Evolutionary conservation across 805 yeast species (phyloP).

Genomic region (Groenewaldozyma salmanticensis): DNA sequence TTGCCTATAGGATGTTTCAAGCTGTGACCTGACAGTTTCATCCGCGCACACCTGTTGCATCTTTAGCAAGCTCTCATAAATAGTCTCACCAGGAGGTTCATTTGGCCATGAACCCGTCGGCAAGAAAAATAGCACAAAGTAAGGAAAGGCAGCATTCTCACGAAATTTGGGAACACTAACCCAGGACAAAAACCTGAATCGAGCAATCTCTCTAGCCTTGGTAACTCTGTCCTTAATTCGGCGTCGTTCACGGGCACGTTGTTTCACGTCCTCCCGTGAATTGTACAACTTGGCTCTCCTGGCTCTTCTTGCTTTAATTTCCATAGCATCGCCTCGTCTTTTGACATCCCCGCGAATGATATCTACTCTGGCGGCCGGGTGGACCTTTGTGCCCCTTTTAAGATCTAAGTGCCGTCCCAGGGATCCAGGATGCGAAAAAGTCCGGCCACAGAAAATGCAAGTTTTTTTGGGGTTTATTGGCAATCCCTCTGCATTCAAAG

Average conservation of each 20-base stretch:
- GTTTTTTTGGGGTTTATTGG: conserved; percentile 24
- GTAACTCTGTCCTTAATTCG: conserved; percentile 34
- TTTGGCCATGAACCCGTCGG: conserved; percentile 40
- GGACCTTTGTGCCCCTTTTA: conserved; percentile 42
- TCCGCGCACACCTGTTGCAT: no score
- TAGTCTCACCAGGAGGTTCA: background rate
- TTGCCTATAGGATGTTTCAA: no score
- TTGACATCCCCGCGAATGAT: conserved; percentile 39
- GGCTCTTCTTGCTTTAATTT: conserved; percentile 32
- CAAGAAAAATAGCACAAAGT: conserved; percentile 38
- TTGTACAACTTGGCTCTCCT: conserved; percentile 36
- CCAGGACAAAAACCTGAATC: conserved; percentile 28
- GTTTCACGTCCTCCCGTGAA: conserved; percentile 39
- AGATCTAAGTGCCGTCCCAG: conserved; percentile 51
- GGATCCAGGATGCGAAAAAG: conserved; percentile 49
- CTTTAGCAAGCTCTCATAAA: no score
- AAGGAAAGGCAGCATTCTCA: conserved; percentile 40
- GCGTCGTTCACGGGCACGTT: conserved; percentile 37
- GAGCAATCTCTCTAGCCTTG: conserved; percentile 32
- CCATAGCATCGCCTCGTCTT: conserved; percentile 40
- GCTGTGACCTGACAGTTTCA: no score
- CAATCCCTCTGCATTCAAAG: conserved; percentile 7
- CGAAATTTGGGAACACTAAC: conserved; percentile 34
- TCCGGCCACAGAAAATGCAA: conserved; percentile 44
- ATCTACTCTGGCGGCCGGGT: conserved; percentile 42